A percentile compares a stretch with the other conserved stretches of the same genome.
Conservation (phyloP, 108 stramenopile species). For the Nitzschia sp. region DNA sequence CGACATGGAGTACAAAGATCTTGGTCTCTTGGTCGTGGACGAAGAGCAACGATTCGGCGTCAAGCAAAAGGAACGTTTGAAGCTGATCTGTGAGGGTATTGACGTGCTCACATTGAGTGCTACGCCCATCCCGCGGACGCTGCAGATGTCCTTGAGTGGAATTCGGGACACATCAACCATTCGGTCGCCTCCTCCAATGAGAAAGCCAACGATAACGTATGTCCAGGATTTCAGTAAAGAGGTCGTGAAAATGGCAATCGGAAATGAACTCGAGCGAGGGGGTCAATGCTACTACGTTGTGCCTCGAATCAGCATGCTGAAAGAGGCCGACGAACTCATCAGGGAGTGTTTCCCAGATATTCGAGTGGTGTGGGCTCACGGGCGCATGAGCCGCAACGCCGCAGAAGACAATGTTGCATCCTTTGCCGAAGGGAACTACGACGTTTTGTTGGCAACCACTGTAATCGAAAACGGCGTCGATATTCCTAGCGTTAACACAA, state of each 20-base stretch:
- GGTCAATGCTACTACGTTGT: constrained; percentile 93
- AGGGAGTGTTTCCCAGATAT: constrained; percentile 68
- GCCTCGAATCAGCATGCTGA: constrained; percentile 82
- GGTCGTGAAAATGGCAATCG: constrained; percentile 63
- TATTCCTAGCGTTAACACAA: constrained; percentile 94
- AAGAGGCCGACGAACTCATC: constrained; percentile 66
- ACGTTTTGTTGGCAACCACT: constrained; percentile 93
- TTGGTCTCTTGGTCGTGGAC: constrained; percentile 92
- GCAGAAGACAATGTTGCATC: constrained; percentile 81
- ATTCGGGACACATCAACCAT: constrained; percentile 92
- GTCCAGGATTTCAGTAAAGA: constrained; percentile 71
- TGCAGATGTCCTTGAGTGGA: constrained; percentile 91
- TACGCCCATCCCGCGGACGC: constrained; percentile 95
- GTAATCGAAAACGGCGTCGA: constrained; percentile 98
- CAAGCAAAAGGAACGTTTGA: constrained; percentile 94
- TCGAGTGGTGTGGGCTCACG: constrained; percentile 85
- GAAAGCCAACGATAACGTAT: constrained; percentile 80
- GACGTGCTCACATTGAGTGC: constrained; percentile 95
- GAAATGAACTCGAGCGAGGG: constrained; percentile 76
- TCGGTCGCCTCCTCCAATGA: constrained; percentile 85
- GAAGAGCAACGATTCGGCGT: constrained; percentile 99
- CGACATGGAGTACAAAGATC: constrained; percentile 77
- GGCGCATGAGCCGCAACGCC: constrained; percentile 69
- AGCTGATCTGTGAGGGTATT: constrained; percentile 82
- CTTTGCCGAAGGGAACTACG: constrained; percentile 86